These are phyloP conservation scores for Corylus heterophylla DNA, from an alignment of 306 rosid genomes.

Conservation along the genomic window DNA sequence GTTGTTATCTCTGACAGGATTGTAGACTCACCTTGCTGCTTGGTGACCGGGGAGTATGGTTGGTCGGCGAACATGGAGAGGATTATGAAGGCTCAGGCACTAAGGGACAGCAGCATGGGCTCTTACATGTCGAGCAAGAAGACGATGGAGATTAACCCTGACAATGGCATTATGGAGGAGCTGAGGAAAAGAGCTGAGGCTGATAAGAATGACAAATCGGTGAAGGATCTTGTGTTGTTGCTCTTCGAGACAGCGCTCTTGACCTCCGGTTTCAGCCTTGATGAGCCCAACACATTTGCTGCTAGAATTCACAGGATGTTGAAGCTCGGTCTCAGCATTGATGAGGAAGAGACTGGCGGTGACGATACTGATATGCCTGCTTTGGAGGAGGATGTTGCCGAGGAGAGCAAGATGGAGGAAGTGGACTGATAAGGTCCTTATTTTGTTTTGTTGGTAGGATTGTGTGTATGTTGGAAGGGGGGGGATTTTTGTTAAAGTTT, in stretches of 20 bases:
- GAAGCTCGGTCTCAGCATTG: slow-evolving; percentile 27
- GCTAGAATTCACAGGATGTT: slow-evolving; percentile 33
- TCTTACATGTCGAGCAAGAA: slow-evolving; percentile 40
- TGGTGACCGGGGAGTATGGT: slow-evolving; percentile 31
- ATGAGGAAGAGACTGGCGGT: slow-evolving; percentile 8
- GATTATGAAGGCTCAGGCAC: slow-evolving; percentile 39
- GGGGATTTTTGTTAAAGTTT: too few relatives aligned
- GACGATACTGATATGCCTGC: slow-evolving; percentile 12
- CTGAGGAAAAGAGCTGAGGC: slow-evolving; percentile 24
- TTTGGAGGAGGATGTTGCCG: slow-evolving; percentile 8
- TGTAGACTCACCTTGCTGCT: slow-evolving; percentile 29
- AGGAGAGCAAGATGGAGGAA: slow-evolving; percentile 28
- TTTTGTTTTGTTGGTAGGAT: too few relatives aligned
- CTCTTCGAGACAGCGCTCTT: slow-evolving; percentile 26
- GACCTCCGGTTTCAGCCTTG: slow-evolving; percentile 35
- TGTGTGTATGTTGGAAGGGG: too few relatives aligned
- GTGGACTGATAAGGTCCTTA: neutral
- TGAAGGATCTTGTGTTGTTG: slow-evolving; percentile 26
- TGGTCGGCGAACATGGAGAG: slow-evolving; percentile 45
- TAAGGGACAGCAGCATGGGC: slow-evolving; percentile 30
- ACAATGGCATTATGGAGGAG: slow-evolving; percentile 26
- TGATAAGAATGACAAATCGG: slow-evolving; percentile 28
- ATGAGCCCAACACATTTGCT: slow-evolving; percentile 32
- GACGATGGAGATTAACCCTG: slow-evolving; percentile 41
- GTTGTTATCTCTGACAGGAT: slow-evolving; percentile 32